These are phyloP conservation scores for Debaryomyces prosopidis DNA, from an alignment of 805 yeast species.

Conservation along the genomic window DNA sequence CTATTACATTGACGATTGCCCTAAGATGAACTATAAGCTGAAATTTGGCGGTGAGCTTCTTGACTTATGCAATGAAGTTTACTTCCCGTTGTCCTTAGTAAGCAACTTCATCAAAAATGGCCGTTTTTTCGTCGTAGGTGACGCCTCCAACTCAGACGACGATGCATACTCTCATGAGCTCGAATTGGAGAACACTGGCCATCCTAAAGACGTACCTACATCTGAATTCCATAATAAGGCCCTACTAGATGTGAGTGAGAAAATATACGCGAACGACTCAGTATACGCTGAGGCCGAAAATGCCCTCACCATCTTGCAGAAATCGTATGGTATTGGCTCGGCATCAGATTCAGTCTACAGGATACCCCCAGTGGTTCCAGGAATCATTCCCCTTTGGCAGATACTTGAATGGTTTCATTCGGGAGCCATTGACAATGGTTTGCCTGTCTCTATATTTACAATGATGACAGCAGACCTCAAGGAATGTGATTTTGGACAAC, in stretches of 20 bases:
- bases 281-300: conserved; percentile 19
- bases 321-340: conserved; percentile 10
- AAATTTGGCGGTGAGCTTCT: conserved; percentile 75
- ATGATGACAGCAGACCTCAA: conserved; percentile 17
- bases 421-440: conserved; percentile 20
- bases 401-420: conserved; percentile 33
- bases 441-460: conserved; percentile 13
- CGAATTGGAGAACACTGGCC: conserved; percentile 14
- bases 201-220: conserved; percentile 9
- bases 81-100: conserved; percentile 37
- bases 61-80: conserved; percentile 52
- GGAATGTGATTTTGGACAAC: conserved; percentile 20
- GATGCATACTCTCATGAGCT: conserved; percentile 6
- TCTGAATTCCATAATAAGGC: conserved; percentile 5
- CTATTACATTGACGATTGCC: conserved; percentile 74
- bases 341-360: not conserved
- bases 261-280: conserved; percentile 13
- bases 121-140: conserved; percentile 28
- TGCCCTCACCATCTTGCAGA: conserved; percentile 11
- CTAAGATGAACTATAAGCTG: conserved; percentile 79
- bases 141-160: conserved; percentile 2
- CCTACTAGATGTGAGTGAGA: conserved; percentile 19
- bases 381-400: conserved; percentile 50
- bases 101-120: conserved; percentile 27
- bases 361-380: conserved; percentile 50